phyloP scores from a whole-genome alignment of 2,329 filamentous ascomycete species.

The Diplocarpon mali region DNA sequence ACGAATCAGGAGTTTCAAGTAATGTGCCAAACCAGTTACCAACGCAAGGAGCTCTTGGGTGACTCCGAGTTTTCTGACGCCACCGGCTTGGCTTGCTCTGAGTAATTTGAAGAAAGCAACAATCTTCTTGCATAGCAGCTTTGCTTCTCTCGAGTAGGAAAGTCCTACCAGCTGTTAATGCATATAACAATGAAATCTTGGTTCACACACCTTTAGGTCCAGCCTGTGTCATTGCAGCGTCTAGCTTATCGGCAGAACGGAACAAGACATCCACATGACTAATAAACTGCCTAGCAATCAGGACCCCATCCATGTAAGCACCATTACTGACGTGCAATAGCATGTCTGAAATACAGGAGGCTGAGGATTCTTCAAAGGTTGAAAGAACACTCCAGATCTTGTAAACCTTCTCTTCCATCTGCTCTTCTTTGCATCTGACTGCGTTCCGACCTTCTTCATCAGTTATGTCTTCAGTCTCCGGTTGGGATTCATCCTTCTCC shows the following conservation, averaged over 20 bases:
- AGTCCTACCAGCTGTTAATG: constrained; percentile 43
- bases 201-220: constrained; percentile 60
- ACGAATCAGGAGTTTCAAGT: constrained; percentile 91
- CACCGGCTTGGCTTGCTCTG: constrained; percentile 87
- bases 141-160: constrained; percentile 90
- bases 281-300: constrained; percentile 93
- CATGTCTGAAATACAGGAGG: constrained; percentile 98
- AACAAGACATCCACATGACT: constrained; percentile 92
- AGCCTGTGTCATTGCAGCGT: constrained; percentile 55
- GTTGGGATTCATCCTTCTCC: constrained; percentile 28
- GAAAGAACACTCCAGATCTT: constrained; percentile 97
- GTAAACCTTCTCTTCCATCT: constrained; percentile 95
- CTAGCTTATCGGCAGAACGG: constrained; percentile 74
- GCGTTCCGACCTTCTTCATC: constrained; percentile 59
- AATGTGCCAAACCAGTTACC: constrained; percentile 91
- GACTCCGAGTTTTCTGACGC: constrained; percentile 82
- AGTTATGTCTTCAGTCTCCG: constrained; percentile 38
- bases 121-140: constrained; percentile 98
- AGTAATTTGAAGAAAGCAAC: constrained; percentile 94
- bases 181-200: no score
- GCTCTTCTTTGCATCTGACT: constrained; percentile 78
- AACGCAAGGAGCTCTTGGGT: constrained; percentile 97
- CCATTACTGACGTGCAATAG: constrained; percentile 96
- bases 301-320: constrained; percentile 86
- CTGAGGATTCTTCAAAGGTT: constrained; percentile 93